Base-by-base conservation (phyloP, 257 asterid genomes). In the Solanum lycopersicoides region DNA sequence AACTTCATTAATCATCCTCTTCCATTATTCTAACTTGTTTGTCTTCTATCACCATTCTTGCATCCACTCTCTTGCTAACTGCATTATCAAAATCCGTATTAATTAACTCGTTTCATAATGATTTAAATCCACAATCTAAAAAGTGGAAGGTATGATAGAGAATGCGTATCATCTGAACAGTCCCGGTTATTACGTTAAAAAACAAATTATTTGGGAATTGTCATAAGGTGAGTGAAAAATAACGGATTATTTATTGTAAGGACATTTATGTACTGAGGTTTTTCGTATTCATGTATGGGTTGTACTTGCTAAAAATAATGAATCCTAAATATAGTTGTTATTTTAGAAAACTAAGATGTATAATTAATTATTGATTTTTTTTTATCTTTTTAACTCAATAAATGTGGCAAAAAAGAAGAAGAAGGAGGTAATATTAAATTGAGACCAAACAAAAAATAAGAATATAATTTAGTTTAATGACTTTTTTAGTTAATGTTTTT, bases 121-220 rank as follows among this genome's bases (percentile, higher is more conserved):
- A 15, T 50, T 53, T 3, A 53, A 53, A 53, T 53, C 9, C 23
- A 53, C 3, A 16, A 53, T 53, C 7, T 53, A 53, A 53, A 53
- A 4, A 16, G 23, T 53, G 23, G 0, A 3, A 6, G 3, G 1
- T 53, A 53, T 16, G 63, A 0, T 53, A 3, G 0, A 16, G 0
- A 53, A 53, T 2, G 63, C 0, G 9, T 16, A 53, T 0, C 23
- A 53, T 1, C 63, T 53, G 23, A 53, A 53, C 9, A 53, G 16
- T 53, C 4, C 3, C 63, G 16, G 0, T 53, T 53, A 10, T 53
- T 53, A 53, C 0, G 10, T 53, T 1, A 53, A 53, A 53, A 53
- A 53, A 53, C 0, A 53, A 53, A 0, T 53, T 10, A 53, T 50
- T 50, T 50, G 23, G 21, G 8, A 3, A 50, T 50, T 50, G 23